These are phyloP conservation scores for Hericium coralloides DNA, from an alignment of 768 basidiomycete species.

Conservation along the genomic window DNA sequence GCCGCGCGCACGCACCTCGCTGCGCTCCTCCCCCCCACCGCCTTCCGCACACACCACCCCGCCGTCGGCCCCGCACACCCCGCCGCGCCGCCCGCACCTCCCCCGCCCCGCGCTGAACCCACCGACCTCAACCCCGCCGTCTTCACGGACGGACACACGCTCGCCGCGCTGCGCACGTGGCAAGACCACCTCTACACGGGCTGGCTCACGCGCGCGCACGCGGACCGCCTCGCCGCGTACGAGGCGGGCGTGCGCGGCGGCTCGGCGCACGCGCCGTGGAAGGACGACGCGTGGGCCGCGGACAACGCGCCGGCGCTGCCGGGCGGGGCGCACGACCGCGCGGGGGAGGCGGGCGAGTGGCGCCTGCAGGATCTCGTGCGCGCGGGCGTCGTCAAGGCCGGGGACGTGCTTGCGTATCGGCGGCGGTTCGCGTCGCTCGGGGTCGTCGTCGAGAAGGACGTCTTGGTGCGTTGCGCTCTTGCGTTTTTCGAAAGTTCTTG, in stretches of 20 bases:
- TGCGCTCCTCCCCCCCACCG: constrained; percentile 37
- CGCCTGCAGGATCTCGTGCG: constrained; percentile 38
- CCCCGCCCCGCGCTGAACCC: background rate
- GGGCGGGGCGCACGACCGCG: too few species aligned
- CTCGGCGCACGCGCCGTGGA: constrained; percentile 47
- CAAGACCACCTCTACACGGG: constrained; percentile 49
- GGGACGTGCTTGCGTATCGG: constrained; percentile 47
- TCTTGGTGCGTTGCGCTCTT: constrained; percentile 29
- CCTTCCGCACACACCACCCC: constrained; percentile 27
- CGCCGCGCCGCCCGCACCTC: constrained; percentile 11
- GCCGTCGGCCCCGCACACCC: constrained; percentile 29
- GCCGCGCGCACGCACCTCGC: constrained; percentile 30
- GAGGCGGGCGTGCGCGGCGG: constrained; percentile 35
- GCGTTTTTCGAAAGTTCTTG: background rate
- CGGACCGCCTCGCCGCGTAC: constrained; percentile 34
- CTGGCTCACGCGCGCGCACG: constrained; percentile 39
- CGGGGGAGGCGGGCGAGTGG: constrained; percentile 23
- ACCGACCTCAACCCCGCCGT: constrained; percentile 26
- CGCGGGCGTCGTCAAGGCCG: constrained; percentile 34
- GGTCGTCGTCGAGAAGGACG: constrained; percentile 44
- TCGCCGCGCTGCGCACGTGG: constrained; percentile 46
- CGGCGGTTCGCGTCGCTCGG: constrained; percentile 34
- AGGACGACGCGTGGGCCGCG: constrained; percentile 51
- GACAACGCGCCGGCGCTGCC: background rate
- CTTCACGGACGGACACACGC: constrained; percentile 45